Base-by-base conservation (phyloP, 225 moss, liverwort and hornwort species). In the Bryoerythrophyllum caledonicum region DNA sequence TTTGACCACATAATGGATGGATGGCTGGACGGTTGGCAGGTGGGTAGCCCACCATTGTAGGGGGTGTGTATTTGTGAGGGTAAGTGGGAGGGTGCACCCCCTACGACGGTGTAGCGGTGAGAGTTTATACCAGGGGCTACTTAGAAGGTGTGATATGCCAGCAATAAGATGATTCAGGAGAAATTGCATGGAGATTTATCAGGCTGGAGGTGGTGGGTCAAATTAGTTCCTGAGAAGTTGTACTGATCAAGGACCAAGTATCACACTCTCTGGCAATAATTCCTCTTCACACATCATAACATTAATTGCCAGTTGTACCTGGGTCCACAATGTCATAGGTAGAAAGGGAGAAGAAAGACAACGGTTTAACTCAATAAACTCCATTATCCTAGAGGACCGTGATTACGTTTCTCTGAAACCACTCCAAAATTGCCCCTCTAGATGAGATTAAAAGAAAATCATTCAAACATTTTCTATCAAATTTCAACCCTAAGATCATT, bases 161-260 rank as follows among this genome's bases (percentile, higher is more conserved):
- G 15, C 32, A 16, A 11, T 11, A 5, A 25, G 19, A 57, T 38
- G 26, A 26, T 70, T 56, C 0, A 5, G 10, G 19, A 10, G 4
- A 11, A 19, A 21, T 68, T 52, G n/a, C 7, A 21, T 53, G 34
- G 32, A 25, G 68, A 7, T 30, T 34, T 5, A 3, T 52, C 26
- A 13, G 7, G 24, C 25, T 10, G 8, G 9, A 5, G 17, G 17
- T 11, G 7, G 21, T 27, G 7, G 61, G 77, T 63, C 77, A 78
- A 78, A 63, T 71, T 44, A 32, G 71, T 37, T 73, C 49, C 38
- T 67, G 66, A 72, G 57, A 35, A 58, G 72, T 59, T 60, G 78
- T 73, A 60, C 28, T 32, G 20, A 54, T 53, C 5, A 9, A 19
- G 40, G 21, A 30, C 61, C 16, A 41, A 64, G 13, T 26, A 30